Percentiles rank a stretch among this genome's conserved stretches.
phyloP scores from a whole-genome alignment of 2,329 filamentous ascomycete species.

The Harringtonia aguacate region DNA sequence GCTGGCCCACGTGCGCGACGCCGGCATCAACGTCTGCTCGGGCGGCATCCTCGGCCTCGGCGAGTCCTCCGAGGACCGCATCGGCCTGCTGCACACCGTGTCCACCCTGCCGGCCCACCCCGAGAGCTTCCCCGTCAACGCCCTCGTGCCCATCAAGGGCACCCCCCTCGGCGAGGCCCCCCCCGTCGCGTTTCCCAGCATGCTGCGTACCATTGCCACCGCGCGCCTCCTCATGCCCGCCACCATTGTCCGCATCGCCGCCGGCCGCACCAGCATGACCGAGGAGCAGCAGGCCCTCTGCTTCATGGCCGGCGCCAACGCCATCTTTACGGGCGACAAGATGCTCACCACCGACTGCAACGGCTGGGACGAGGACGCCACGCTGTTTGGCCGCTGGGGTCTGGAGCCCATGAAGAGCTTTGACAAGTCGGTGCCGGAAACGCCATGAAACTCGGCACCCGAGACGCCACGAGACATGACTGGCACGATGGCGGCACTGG shows the following conservation, averaged over 20 bases:
- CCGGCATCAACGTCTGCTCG: conserved; percentile 82
- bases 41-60: conserved; percentile 82
- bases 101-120: conserved; percentile 72
- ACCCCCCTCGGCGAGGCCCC: conserved; percentile 70
- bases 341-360: conserved; percentile 86
- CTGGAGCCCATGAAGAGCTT: conserved; percentile 60
- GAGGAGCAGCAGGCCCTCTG: conserved; percentile 86
- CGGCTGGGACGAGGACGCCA: conserved; percentile 80
- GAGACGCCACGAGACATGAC: no score
- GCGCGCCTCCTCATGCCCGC: conserved; percentile 73
- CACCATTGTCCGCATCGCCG: conserved; percentile 80
- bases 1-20: conserved; percentile 68
- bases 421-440: no score
- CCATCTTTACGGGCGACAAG: conserved; percentile 92
- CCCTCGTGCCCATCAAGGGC: conserved; percentile 81
- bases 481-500: no score
- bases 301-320: conserved; percentile 85
- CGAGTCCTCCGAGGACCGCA: conserved; percentile 66
- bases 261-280: conserved; percentile 70
- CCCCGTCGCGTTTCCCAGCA: conserved; percentile 64
- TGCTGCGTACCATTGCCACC: conserved; percentile 75
- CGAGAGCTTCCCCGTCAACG: conserved; percentile 86
- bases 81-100: conserved; percentile 76
- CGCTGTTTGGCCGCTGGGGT: conserved; percentile 77
- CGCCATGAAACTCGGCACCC: no score